Conservation (phyloP, 768 basidiomycete genomes). For the Tremella mesenterica region DNA sequence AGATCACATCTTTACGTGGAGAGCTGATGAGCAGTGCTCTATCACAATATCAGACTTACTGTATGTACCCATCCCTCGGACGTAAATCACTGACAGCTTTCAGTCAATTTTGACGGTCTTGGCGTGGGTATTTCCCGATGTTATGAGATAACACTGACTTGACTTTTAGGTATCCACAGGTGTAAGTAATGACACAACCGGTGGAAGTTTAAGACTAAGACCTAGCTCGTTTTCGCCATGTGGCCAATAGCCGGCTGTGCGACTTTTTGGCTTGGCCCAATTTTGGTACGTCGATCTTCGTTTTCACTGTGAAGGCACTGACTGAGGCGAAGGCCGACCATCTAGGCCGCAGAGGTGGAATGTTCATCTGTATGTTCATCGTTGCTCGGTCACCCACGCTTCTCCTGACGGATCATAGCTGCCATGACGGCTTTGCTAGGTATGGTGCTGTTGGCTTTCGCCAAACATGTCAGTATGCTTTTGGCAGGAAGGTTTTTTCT, state of each 20-base stretch:
- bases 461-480: constrained; percentile 22
- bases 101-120: constrained; percentile 18
- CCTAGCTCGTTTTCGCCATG: constrained; percentile 29
- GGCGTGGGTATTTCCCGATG: constrained; percentile 13
- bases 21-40: constrained; percentile 11
- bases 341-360: constrained; percentile 21
- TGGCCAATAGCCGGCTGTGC: constrained; percentile 28
- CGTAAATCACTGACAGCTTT: neutral
- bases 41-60: constrained; percentile 17
- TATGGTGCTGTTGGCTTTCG: constrained; percentile 16
- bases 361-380: constrained; percentile 16
- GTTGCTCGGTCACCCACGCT: neutral
- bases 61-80: constrained; percentile 1
- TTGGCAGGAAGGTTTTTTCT: constrained; percentile 21
- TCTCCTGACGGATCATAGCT: constrained; percentile 1
- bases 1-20: neutral
- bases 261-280: constrained; percentile 30
- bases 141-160: neutral
- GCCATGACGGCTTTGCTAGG: constrained; percentile 16
- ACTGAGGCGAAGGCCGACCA: constrained; percentile 14
- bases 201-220: neutral
- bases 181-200: constrained; percentile 6
- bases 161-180: constrained; percentile 20
- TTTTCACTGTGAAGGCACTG: neutral
- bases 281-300: constrained; percentile 9